Evolutionary conservation across 768 basidiomycete genomes (phyloP).

Genomic region (Kondoa subrosea): DNA sequence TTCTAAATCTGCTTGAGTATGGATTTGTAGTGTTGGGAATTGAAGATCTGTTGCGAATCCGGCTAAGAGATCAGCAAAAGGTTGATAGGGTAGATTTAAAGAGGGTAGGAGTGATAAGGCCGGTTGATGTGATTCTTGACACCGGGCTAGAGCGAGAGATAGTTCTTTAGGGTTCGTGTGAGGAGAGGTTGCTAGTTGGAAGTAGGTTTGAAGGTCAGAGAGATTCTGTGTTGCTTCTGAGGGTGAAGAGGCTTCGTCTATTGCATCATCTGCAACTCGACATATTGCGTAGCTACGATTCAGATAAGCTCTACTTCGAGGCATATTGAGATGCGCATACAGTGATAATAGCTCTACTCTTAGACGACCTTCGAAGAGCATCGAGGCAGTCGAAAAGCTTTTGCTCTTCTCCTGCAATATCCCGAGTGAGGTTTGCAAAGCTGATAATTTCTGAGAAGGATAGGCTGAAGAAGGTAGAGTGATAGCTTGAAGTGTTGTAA

Average conservation of each 20-base stretch:
- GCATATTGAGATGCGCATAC: constrained; percentile 8
- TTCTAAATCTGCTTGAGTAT: constrained; percentile 30
- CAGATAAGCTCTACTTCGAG: not conserved
- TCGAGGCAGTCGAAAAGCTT: constrained; percentile 25
- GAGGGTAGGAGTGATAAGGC: constrained; percentile 21
- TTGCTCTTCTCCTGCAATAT: constrained; percentile 24
- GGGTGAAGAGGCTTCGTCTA: constrained; percentile 22
- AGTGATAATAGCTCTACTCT: constrained; percentile 20
- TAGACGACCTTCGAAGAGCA: constrained; percentile 21
- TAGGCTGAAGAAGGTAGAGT: constrained; percentile 9
- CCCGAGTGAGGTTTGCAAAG: constrained; percentile 18
- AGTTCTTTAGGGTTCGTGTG: not conserved
- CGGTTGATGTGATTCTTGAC: not conserved
- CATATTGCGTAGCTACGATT: constrained; percentile 24
- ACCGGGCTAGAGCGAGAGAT: constrained; percentile 1
- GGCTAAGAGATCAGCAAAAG: constrained; percentile 22
- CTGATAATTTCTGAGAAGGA: constrained; percentile 14
- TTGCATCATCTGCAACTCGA: constrained; percentile 25
- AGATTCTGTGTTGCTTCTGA: constrained; percentile 1
- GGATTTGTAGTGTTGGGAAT: constrained; percentile 23
- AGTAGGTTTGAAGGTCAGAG: constrained; percentile 11
- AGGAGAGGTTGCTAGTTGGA: not conserved
- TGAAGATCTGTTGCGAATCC: constrained; percentile 22
- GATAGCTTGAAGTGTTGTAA: constrained; percentile 11
- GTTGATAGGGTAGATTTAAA: constrained; percentile 17